Evolutionary conservation across 164 flowering plant genomes (phyloP).

Genomic region (Chimonanthus salicifolius): DNA sequence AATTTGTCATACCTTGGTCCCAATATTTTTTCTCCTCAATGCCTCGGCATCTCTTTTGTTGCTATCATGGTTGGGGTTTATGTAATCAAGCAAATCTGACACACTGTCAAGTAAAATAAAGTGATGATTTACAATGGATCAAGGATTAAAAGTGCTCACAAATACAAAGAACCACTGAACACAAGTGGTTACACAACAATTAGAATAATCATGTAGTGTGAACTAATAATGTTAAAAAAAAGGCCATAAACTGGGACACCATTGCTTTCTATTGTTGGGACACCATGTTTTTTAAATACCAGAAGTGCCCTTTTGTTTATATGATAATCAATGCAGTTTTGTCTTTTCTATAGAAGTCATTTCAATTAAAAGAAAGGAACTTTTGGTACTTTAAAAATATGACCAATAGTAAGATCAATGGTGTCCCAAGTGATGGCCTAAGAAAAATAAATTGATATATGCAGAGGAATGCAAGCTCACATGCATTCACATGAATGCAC

Average conservation of each 20-base stretch:
- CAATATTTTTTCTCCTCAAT: constrained; percentile 50
- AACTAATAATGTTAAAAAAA: not conserved
- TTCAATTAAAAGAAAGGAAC: too few species aligned
- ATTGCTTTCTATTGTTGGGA: too few species aligned
- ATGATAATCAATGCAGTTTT: too few species aligned
- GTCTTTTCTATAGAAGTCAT: too few species aligned
- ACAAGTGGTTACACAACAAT: not conserved
- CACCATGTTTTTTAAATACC: too few species aligned
- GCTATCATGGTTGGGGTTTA: constrained; percentile 64
- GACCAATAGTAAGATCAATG: too few species aligned
- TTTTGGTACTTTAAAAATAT: too few species aligned
- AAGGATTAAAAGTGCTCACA: not conserved
- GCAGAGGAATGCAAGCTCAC: not conserved
- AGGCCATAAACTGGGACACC: too few species aligned
- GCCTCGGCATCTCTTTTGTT: constrained; percentile 58
- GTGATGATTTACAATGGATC: not conserved
- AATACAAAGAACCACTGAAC: not conserved
- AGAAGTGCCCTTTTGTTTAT: too few species aligned
- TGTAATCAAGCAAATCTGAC: constrained; percentile 97
- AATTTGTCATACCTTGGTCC: constrained; percentile 49
- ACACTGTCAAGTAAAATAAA: constrained; percentile 54
- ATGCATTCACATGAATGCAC: not conserved
- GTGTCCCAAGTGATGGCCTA: too few species aligned
- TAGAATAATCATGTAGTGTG: not conserved
- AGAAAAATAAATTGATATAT: too few species aligned